A percentile compares a stretch with the other conserved stretches of the same genome.
phyloP scores from a whole-genome alignment of 768 basidiomycete species.

The Leccinum variicolor region DNA sequence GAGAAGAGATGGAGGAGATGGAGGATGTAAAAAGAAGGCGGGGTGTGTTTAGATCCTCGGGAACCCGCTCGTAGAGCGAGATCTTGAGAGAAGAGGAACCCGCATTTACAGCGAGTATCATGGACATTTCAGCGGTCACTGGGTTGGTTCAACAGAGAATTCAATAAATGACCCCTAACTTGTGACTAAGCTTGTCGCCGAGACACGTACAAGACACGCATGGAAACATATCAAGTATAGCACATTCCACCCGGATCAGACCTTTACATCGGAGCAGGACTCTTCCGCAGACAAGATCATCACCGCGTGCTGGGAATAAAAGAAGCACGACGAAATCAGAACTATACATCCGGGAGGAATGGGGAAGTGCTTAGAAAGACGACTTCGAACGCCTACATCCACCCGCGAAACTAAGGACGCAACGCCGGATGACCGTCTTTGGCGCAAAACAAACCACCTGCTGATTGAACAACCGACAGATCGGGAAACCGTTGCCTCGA shows the following conservation, averaged over 20 bases:
- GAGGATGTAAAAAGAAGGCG: constrained; percentile 49
- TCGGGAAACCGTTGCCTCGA: constrained; percentile 19
- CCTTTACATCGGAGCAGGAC: constrained; percentile 5
- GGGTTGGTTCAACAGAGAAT: neutral
- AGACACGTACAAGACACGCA: neutral
- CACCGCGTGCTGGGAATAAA: neutral
- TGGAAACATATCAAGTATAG: neutral
- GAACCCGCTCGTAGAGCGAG: constrained; percentile 51
- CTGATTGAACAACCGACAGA: constrained; percentile 6
- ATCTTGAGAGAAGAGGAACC: constrained; percentile 88
- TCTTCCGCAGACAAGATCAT: neutral
- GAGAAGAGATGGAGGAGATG: constrained; percentile 55
- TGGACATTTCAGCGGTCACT: constrained; percentile 15
- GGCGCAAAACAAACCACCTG: neutral
- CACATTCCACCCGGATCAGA: neutral
- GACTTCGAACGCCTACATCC: neutral
- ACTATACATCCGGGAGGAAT: neutral
- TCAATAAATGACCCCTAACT: neutral
- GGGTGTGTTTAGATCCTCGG: constrained; percentile 30
- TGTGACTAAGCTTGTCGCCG: neutral
- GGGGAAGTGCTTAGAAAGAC: neutral
- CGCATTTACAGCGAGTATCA: constrained; percentile 72
- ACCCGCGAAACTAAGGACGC: neutral
- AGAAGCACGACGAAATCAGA: neutral
- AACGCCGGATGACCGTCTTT: constrained; percentile 2